phyloP scores from a whole-genome alignment of 2,329 filamentous ascomycete genomes.

The Paraconiothyrium brasiliense region DNA sequence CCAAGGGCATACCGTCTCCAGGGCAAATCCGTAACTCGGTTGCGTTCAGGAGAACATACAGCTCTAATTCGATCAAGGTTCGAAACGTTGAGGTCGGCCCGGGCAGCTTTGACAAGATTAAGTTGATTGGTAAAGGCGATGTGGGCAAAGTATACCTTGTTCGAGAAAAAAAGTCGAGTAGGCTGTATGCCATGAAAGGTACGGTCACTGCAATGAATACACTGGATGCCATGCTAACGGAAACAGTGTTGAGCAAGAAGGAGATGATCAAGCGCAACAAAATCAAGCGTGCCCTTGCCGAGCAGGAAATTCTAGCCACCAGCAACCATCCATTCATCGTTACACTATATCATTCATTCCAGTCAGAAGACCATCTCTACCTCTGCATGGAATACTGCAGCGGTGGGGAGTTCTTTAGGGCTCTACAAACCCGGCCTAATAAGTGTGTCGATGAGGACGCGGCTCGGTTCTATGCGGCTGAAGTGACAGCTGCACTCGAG shows the following conservation, averaged over 20 bases:
- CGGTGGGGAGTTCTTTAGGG: slow-evolving; percentile 97
- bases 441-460: slow-evolving; percentile 98
- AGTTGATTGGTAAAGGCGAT: slow-evolving; percentile 97
- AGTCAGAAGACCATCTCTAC: slow-evolving; percentile 97
- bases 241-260: slow-evolving; percentile 93
- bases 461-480: slow-evolving; percentile 94
- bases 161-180: slow-evolving; percentile 94
- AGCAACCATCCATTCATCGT: slow-evolving; percentile 99
- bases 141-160: slow-evolving; percentile 99
- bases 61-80: slow-evolving; percentile 99
- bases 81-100: slow-evolving; percentile 96
- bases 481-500: slow-evolving; percentile 95
- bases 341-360: slow-evolving; percentile 97
- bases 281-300: slow-evolving; percentile 96
- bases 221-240: slow-evolving; percentile 34
- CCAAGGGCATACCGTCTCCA: slow-evolving; percentile 69
- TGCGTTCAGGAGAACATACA: slow-evolving; percentile 93
- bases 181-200: slow-evolving; percentile 99
- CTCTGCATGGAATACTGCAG: slow-evolving; percentile 99
- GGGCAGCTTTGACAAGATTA: slow-evolving; percentile 98
- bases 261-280: slow-evolving; percentile 99
- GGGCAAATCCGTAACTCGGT: slow-evolving; percentile 71
- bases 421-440: slow-evolving; percentile 92
- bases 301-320: slow-evolving; percentile 97
- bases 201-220: slow-evolving; percentile 38